These are phyloP conservation scores for Neophaeococcomyces mojaviensis DNA, from an alignment of 2,329 filamentous ascomycete genomes.

Conservation along the genomic window DNA sequence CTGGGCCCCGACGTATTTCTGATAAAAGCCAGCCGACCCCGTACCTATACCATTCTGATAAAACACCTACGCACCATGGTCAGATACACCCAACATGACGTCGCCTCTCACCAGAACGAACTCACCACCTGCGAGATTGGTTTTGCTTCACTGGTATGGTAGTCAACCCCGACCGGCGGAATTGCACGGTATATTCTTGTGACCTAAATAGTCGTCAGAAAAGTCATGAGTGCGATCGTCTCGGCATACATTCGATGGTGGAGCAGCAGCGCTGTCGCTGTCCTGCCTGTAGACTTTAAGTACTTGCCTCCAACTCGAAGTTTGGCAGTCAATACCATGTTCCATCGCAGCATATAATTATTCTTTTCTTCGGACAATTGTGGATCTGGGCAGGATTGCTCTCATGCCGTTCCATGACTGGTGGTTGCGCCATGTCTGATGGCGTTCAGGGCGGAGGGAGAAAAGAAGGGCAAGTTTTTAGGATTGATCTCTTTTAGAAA, in stretches of 20 bases:
- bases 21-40: slow-evolving; percentile 20
- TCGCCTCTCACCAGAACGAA: too few species aligned
- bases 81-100: too few species aligned
- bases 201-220: slow-evolving; percentile 27
- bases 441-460: too few species aligned
- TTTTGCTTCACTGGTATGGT: slow-evolving; percentile 12
- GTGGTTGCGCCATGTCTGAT: too few species aligned
- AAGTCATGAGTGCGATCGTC: too few species aligned
- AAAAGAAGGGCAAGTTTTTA: too few species aligned
- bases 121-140: slow-evolving; percentile 23
- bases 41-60: slow-evolving; percentile 30
- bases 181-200: slow-evolving; percentile 28
- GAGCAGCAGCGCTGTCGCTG: slow-evolving; percentile 1
- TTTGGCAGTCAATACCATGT: slow-evolving; percentile 21
- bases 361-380: slow-evolving; percentile 22
- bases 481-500: too few species aligned
- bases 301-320: not conserved
- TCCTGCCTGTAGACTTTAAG: too few species aligned
- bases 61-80: slow-evolving; percentile 18
- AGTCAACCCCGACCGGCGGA: slow-evolving; percentile 23
- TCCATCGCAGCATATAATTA: slow-evolving; percentile 30
- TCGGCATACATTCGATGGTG: slow-evolving; percentile 12
- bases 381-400: slow-evolving; percentile 2
- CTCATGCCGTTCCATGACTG: not conserved
- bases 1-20: slow-evolving; percentile 17